Conservation (phyloP, 169 alveolate genomes). For the Theileria annulata region DNA sequence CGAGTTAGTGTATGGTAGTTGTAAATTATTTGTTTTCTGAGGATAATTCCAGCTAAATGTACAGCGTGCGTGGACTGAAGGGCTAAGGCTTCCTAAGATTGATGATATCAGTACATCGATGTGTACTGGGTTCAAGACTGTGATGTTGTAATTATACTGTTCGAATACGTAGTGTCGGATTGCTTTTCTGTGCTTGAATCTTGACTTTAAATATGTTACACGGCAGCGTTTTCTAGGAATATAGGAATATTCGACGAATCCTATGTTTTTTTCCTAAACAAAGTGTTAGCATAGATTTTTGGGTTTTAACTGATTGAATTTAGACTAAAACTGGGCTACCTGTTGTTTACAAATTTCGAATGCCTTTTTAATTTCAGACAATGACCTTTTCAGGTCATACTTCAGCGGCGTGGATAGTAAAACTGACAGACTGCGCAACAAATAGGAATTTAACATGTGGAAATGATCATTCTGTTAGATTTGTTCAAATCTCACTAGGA, state of each 20-base stretch:
- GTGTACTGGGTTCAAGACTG: conserved; percentile 61
- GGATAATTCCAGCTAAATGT: conserved; percentile 57
- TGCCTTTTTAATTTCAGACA: conserved; percentile 23
- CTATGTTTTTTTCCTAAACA: conserved; percentile 18
- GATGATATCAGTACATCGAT: conserved; percentile 29
- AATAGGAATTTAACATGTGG: background rate
- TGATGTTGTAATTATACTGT: conserved; percentile 68
- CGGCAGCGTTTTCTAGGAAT: conserved; percentile 74
- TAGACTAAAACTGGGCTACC: conserved; percentile 12
- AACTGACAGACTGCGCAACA: conserved; percentile 25
- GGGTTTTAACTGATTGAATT: background rate
- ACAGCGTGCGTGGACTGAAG: conserved; percentile 54
- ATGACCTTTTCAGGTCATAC: conserved; percentile 44
- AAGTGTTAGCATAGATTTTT: background rate
- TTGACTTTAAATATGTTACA: conserved; percentile 73
- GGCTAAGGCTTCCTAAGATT: conserved; percentile 45
- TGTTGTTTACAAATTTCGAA: conserved; percentile 28
- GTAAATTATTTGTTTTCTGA: background rate
- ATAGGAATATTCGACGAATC: conserved; percentile 42
- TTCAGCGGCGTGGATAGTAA: conserved; percentile 46
- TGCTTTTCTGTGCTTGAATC: conserved; percentile 76
- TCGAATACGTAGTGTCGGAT: conserved; percentile 78
- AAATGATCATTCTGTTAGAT: background rate
- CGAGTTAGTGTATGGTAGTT: too few species aligned
- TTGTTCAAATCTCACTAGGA: background rate